Evolutionary conservation across 2,329 filamentous ascomycete species (phyloP).

Genomic region (Trichoderma cornu-damae): DNA sequence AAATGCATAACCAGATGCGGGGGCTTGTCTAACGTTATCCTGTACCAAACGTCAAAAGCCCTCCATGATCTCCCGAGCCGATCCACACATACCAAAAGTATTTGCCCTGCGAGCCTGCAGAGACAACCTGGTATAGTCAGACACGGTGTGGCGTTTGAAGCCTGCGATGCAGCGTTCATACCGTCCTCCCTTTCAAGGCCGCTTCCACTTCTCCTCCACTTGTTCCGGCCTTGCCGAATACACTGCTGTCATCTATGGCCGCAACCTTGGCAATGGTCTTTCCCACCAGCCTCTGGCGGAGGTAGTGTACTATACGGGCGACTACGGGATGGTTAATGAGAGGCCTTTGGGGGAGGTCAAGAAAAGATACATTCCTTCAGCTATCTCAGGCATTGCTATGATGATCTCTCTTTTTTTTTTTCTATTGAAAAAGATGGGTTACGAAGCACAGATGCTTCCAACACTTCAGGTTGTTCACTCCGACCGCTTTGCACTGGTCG

Average conservation of each 20-base stretch:
- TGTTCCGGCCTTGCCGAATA: constrained; percentile 89
- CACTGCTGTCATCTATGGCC: constrained; percentile 72
- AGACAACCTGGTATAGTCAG: constrained; percentile 41
- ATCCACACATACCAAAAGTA: constrained; percentile 71
- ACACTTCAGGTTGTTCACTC: not conserved
- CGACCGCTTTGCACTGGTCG: not conserved
- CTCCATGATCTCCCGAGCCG: not conserved
- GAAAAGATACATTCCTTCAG: constrained; percentile 43
- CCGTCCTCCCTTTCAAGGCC: constrained; percentile 68
- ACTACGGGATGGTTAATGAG: constrained; percentile 44
- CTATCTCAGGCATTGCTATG: constrained; percentile 56
- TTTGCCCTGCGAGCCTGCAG: constrained; percentile 83
- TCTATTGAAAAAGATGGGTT: not conserved
- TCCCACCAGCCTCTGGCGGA: constrained; percentile 77
- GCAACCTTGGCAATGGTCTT: constrained; percentile 67
- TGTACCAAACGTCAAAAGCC: constrained; percentile 19
- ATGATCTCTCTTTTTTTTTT: not conserved
- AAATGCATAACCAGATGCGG: constrained; percentile 90
- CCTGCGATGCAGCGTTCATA: constrained; percentile 20
- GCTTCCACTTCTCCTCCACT: constrained; percentile 68
- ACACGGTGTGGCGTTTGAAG: not conserved
- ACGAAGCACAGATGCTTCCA: not conserved
- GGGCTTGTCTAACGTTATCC: constrained; percentile 58
- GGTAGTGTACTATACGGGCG: constrained; percentile 78
- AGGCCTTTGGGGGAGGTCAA: not conserved